These are phyloP conservation scores for Leccinum huronense DNA, from an alignment of 1,284 basidiomycete species.

Conservation along the genomic window DNA sequence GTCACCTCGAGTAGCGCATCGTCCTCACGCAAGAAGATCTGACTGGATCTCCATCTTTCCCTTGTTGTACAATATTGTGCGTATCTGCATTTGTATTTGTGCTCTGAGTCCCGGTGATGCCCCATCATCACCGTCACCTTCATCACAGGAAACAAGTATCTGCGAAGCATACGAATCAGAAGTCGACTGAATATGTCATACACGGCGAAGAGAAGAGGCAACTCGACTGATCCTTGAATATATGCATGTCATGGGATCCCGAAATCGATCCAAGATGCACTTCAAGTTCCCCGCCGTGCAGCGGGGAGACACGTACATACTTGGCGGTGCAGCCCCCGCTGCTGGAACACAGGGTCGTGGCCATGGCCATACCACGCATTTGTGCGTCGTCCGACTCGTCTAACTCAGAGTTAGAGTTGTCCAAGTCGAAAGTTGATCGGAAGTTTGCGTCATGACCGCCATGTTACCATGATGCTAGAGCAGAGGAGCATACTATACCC, in stretches of 20 bases:
- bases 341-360: not conserved
- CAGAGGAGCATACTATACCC: not conserved
- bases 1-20: not conserved
- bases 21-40: not conserved
- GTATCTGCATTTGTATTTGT: not conserved
- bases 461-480: not conserved
- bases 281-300: too few species aligned
- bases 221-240: too few species aligned
- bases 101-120: not conserved
- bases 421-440: not conserved
- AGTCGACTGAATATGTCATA: too few species aligned
- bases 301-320: too few species aligned
- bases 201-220: too few species aligned
- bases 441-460: not conserved
- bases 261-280: too few species aligned
- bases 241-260: too few species aligned
- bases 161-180: too few species aligned
- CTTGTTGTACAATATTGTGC: not conserved
- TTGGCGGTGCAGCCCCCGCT: not conserved
- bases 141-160: too few species aligned
- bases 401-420: not conserved
- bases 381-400: not conserved
- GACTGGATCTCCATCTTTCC: not conserved
- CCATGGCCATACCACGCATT: too few species aligned
- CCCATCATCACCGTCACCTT: too few species aligned